Conservation (phyloP, 257 asterid species). For the Fraxinus anomala region DNA sequence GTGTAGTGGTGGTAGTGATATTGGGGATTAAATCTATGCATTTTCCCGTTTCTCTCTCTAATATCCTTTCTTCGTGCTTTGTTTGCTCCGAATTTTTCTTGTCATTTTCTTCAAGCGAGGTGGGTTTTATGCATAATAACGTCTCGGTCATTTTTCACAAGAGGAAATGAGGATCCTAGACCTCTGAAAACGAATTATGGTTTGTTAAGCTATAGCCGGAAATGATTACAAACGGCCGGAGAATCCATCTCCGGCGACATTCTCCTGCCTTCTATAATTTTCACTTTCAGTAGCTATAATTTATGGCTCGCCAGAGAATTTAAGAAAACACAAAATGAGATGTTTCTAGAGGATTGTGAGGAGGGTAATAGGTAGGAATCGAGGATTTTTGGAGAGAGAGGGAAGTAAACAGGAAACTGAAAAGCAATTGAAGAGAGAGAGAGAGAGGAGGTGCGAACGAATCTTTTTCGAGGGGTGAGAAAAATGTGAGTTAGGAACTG, state of each 20-base stretch:
- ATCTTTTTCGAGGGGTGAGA: not conserved
- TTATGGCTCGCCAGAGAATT: not conserved
- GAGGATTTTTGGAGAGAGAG: too few species aligned
- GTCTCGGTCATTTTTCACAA: slow-evolving; percentile 46
- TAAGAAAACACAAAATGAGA: not conserved
- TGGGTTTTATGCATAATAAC: slow-evolving; percentile 23
- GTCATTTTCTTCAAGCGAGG: slow-evolving; percentile 11
- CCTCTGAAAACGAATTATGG: slow-evolving; percentile 1
- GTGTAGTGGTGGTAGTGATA: slow-evolving; percentile 40
- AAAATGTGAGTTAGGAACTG: too few species aligned
- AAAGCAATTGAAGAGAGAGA: slow-evolving; percentile 25
- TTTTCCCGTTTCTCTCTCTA: slow-evolving; percentile 30
- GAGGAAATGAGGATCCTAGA: not conserved
- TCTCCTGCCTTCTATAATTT: not conserved
- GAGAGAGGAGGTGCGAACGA: not conserved
- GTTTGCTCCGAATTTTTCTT: slow-evolving; percentile 2
- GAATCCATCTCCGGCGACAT: slow-evolving; percentile 36
- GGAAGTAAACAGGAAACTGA: slow-evolving; percentile 21
- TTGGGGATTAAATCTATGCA: not conserved
- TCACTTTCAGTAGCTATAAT: not conserved
- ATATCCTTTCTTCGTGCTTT: slow-evolving; percentile 7
- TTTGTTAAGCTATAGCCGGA: slow-evolving; percentile 16
- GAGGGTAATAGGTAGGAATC: too few species aligned
- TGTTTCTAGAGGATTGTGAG: not conserved
- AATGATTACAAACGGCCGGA: slow-evolving; percentile 7